Percentiles rank a stretch among this genome's conserved stretches.
phyloP scores from a whole-genome alignment of 176 grass and related monocot genomes.

The Elaeis guineensis region DNA sequence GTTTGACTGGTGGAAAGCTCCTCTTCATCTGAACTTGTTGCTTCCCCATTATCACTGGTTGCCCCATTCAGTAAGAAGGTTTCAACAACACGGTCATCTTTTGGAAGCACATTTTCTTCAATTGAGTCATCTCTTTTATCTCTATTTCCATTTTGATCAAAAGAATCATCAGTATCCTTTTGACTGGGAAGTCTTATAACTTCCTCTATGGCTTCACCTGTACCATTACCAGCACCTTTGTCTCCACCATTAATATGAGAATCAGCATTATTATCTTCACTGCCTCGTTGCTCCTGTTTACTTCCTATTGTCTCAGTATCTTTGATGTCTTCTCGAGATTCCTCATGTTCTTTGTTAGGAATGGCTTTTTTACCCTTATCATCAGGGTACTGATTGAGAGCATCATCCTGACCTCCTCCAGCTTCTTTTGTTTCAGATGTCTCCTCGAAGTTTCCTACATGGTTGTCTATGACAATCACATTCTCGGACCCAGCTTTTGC shows the following conservation, averaged over 20 bases:
- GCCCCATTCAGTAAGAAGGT: conserved; percentile 13
- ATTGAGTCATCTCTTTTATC: conserved; percentile 11
- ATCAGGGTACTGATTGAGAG: conserved; percentile 5
- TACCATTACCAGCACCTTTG: conserved; percentile 4
- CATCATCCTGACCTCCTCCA: conserved; percentile 11
- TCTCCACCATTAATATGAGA: conserved; percentile 19
- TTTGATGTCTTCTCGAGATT: conserved; percentile 25
- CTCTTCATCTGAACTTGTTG: conserved; percentile 16
- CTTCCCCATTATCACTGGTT: conserved; percentile 5
- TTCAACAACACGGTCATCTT: conserved; percentile 3
- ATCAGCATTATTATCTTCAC: conserved; percentile 27
- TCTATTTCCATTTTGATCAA: conserved; percentile 25
- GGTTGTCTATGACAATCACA: conserved; percentile 10
- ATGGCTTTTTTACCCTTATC: conserved; percentile 36
- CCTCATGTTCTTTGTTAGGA: conserved; percentile 29
- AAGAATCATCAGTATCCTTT: conserved; percentile 15
- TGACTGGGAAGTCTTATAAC: conserved; percentile 12
- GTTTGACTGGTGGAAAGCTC: too few species aligned
- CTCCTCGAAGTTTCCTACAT: conserved; percentile 15
- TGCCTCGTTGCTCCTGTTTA: conserved; percentile 24
- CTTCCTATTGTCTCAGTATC: conserved; percentile 25
- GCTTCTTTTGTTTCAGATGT: conserved; percentile 38
- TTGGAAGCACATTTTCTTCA: conserved; percentile 20
- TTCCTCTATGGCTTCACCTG: conserved; percentile 23
- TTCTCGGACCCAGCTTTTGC: conserved; percentile 30